Evolutionary conservation across 2,329 filamentous ascomycete species (phyloP), one percentile per base, ranked within the genome.

Genomic region (Pseudogymnoascus sp.): DNA sequence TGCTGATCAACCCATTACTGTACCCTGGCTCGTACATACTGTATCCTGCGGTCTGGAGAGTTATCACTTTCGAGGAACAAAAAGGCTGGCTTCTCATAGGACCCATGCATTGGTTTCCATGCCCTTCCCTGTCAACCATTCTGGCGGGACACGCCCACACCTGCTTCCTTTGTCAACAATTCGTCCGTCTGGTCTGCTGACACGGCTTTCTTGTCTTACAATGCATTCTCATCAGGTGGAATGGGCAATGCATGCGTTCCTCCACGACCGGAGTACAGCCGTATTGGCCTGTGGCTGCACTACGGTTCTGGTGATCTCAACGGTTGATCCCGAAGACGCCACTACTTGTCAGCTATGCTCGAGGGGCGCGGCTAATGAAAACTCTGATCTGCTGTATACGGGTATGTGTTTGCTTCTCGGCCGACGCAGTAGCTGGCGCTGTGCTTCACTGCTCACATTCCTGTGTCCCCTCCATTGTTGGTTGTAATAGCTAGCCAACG

Each of bases 301-400:
- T 55, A 22, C 9, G 16, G 11, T 33, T 33, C 49, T 33, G 49
- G 49, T 55, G 49, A 55, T 55, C 49, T 55, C 25, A 55, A 55
- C 28, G n/a, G 28, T 55, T 55, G 49, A 55, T 55, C 49, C 49
- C 28, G 28, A 19, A 22, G 16, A 33, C 25, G 49, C 49, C 49
- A 55, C 49, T 33, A 33, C 28, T 33, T n/a, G 28, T 55, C 22
- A 8, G 22, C 14, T 12, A 33, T 33, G 4, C 28, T 55, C 49
- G 49, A 55, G 19, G 49, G 49, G 4, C 28, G 28, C 49, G 49
- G 49, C 49, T 55, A 55, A 55, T 55, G 49, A 55, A 55, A 55
- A 55, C 22, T 55, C 28, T 22, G 49, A 33, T 19, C 49, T 55
- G n/a, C 16, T 33, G 2, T 33, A 5, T 55, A 5, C 16, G 22